Evolutionary conservation across 805 yeast species (phyloP).

Genomic region (Monosporozyma solicola): DNA sequence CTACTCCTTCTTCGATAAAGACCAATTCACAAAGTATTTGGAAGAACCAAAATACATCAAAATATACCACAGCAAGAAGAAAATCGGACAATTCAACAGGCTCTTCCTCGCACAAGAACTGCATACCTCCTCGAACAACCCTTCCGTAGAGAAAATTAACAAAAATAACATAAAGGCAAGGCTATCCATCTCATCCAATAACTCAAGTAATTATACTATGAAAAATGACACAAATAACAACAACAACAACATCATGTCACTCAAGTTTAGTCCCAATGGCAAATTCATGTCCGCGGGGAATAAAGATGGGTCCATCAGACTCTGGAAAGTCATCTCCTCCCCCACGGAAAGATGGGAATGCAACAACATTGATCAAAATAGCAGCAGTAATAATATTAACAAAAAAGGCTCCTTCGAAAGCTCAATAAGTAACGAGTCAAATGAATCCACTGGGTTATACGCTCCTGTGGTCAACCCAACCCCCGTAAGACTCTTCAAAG

Average conservation of each 20-base stretch:
- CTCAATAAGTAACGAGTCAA: not conserved
- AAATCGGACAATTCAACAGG: slow-evolving; percentile 40
- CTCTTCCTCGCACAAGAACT: slow-evolving; percentile 62
- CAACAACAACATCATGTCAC: slow-evolving; percentile 6
- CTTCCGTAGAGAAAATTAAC: not conserved
- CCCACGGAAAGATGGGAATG: slow-evolving; percentile 55
- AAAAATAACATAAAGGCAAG: not conserved
- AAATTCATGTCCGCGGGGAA: slow-evolving; percentile 80
- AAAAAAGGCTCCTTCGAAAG: not conserved
- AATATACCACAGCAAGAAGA: slow-evolving; percentile 38
- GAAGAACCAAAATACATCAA: slow-evolving; percentile 49
- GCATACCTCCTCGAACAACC: slow-evolving; percentile 10
- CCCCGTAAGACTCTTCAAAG: slow-evolving; percentile 53
- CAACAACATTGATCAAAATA: slow-evolving; percentile 10
- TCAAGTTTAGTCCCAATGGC: slow-evolving; percentile 73
- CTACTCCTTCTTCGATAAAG: slow-evolving; percentile 27
- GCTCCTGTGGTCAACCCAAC: slow-evolving; percentile 73
- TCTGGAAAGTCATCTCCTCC: slow-evolving; percentile 76
- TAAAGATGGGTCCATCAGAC: slow-evolving; percentile 53
- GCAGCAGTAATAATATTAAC: not conserved
- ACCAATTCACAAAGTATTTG: slow-evolving; percentile 35
- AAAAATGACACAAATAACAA: not conserved
- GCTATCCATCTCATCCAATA: not conserved
- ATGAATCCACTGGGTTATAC: slow-evolving; percentile 23
- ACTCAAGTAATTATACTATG: not conserved